Evolutionary conservation across 1,284 basidiomycete genomes (phyloP).

Genomic region (Meira nashicola): DNA sequence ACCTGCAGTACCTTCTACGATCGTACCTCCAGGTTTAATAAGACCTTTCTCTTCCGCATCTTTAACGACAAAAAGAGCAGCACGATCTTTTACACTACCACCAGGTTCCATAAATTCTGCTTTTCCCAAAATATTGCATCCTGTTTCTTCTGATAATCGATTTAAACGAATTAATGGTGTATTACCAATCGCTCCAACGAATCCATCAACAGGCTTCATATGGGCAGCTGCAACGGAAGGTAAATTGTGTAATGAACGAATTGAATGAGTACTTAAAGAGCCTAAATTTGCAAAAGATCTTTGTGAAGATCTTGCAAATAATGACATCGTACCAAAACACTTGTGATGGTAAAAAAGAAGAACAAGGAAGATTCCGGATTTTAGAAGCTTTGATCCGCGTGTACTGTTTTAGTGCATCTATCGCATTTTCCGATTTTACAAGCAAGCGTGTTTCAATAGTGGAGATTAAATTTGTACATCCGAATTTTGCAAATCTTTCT

Average conservation of each 20-base stretch:
- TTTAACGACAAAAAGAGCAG: constrained; percentile 80
- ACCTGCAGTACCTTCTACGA: constrained; percentile 97
- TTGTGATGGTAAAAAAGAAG: too few species aligned
- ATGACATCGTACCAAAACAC: too few species aligned
- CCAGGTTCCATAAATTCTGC: constrained; percentile 98
- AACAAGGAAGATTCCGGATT: too few species aligned
- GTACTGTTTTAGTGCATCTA: too few species aligned
- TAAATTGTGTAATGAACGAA: too few species aligned
- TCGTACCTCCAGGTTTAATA: constrained; percentile 82
- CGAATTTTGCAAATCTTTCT: too few species aligned
- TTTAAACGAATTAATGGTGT: constrained; percentile 69
- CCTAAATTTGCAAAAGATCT: too few species aligned
- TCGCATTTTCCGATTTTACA: too few species aligned
- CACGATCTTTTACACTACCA: constrained; percentile 97
- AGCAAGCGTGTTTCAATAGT: too few species aligned
- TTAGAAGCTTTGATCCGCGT: too few species aligned
- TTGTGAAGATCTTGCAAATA: too few species aligned
- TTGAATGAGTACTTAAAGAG: background rate
- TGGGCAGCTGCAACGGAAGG: background rate
- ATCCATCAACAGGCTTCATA: constrained; percentile 57
- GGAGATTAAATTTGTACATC: too few species aligned
- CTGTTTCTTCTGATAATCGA: constrained; percentile 77
- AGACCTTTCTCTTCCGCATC: constrained; percentile 78
- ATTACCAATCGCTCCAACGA: constrained; percentile 84
- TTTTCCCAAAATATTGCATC: constrained; percentile 86